A percentile compares a stretch with the other conserved stretches of the same genome.
phyloP scores from a whole-genome alignment of 345 rosid species.

The Eucalyptus sp. region DNA sequence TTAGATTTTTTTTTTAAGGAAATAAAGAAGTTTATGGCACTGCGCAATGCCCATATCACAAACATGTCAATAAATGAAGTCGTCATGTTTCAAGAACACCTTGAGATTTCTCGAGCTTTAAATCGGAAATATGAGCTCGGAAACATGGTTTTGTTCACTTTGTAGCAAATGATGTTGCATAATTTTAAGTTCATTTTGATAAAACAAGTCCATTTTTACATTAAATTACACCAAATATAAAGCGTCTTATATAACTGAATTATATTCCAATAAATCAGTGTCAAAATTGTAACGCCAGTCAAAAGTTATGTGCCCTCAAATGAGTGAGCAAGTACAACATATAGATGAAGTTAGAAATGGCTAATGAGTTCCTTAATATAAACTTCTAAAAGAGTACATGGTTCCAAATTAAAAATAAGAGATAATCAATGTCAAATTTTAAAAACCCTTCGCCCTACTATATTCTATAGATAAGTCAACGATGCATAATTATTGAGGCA shows the following conservation, averaged over 20 bases:
- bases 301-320: background rate
- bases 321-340: background rate
- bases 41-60: background rate
- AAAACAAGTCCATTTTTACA: background rate
- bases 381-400: background rate
- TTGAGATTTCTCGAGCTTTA: background rate
- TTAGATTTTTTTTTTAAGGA: background rate
- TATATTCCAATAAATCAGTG: background rate
- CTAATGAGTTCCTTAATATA: background rate
- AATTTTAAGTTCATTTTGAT: background rate
- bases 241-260: background rate
- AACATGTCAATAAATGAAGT: background rate
- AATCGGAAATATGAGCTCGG: background rate
- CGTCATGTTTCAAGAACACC: background rate
- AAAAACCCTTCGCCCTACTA: background rate
- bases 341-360: background rate
- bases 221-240: background rate
- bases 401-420: background rate
- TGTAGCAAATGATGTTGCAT: background rate
- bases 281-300: background rate
- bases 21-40: background rate
- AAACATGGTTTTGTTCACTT: background rate
- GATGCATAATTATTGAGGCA: background rate
- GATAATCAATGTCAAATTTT: background rate
- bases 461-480: background rate